Evolutionary conservation across 768 basidiomycete species (phyloP), one percentile per base, ranked within the genome.

Genomic region (Lactarius evosmus): DNA sequence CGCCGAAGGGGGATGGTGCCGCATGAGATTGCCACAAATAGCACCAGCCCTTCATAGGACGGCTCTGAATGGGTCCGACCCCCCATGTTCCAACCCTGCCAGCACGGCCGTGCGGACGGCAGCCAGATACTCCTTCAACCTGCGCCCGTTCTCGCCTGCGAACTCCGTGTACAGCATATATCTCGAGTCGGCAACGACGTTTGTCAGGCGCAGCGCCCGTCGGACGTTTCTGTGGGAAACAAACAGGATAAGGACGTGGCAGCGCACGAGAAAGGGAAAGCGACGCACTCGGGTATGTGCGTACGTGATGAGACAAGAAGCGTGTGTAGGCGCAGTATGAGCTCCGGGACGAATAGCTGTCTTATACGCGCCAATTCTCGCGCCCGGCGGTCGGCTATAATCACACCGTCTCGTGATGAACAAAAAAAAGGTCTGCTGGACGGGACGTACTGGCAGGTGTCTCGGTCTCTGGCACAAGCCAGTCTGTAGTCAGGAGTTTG

Each of bases 321-420:
- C 50, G 82, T 78, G 71, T 98, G 95, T 2, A 98, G 77, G 25
- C 93, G 85, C 67, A 98, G 80, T 69, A 98, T 84, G 25, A 98
- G 80, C 72, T 97, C 94, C 0, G 95, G 96, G 29, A 97, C 79
- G 74, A 89, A 95, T 33, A 95, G 85, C 70, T 94, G 88, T 46
- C 95, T 85, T 57, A 96, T 89, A n/a, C 89, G 84, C 14, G 83
- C 75, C 52, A 96, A 82, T 66, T 95, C 92, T 25, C 78, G 78
- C 27, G 78, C 79, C 30, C 89, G 80, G 7, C 80, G 81, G 53
- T 86, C 82, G 46, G 75, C 84, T 82, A 49, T 11, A 22, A 25
- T 22, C 4, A 32, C 55, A 51, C 29, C 54, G 69, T 29, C 60
- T 38, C 52, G n/a, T 4, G 59, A 58, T 14, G 58, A 62, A 50